Percentiles rank a stretch among this genome's conserved stretches.
phyloP scores from a whole-genome alignment of 2,329 filamentous ascomycete genomes.

The Fusarium stilboides region DNA sequence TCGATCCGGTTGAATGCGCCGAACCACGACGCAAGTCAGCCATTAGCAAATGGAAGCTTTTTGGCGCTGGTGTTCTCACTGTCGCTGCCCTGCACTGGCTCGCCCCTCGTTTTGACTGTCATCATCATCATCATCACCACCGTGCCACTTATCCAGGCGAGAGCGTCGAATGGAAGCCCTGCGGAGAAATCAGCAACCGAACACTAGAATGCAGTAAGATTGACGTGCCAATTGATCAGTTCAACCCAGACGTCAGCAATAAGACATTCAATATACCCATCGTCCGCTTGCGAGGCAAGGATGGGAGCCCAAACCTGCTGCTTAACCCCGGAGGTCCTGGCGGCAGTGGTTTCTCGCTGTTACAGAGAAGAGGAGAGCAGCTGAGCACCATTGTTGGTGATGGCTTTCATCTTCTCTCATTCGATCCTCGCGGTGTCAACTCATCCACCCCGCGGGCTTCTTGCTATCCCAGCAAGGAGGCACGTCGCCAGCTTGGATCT shows the following conservation, averaged over 20 bases:
- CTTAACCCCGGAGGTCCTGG: constrained; percentile 66
- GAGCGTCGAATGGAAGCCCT: constrained; percentile 55
- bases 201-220: constrained; percentile 61
- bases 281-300: constrained; percentile 60
- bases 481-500: constrained; percentile 49
- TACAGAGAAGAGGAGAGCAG: constrained; percentile 55
- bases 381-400: constrained; percentile 58
- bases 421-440: constrained; percentile 64
- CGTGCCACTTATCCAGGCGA: constrained; percentile 28
- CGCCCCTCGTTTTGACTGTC: constrained; percentile 10
- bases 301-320: constrained; percentile 61
- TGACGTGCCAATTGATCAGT: constrained; percentile 64
- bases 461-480: constrained; percentile 58
- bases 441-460: constrained; percentile 50
- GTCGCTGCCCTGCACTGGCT: constrained; percentile 27
- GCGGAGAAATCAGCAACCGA: constrained; percentile 56
- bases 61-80: constrained; percentile 21
- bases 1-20: not conserved
- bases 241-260: constrained; percentile 52
- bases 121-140: constrained; percentile 22
- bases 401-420: constrained; percentile 62
- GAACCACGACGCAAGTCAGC: constrained; percentile 1
- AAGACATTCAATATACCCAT: constrained; percentile 62
- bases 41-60: constrained; percentile 31
- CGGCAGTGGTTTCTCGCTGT: constrained; percentile 57